phyloP scores from a whole-genome alignment of 1,139 yeast genomes.

The Candida sp. region DNA sequence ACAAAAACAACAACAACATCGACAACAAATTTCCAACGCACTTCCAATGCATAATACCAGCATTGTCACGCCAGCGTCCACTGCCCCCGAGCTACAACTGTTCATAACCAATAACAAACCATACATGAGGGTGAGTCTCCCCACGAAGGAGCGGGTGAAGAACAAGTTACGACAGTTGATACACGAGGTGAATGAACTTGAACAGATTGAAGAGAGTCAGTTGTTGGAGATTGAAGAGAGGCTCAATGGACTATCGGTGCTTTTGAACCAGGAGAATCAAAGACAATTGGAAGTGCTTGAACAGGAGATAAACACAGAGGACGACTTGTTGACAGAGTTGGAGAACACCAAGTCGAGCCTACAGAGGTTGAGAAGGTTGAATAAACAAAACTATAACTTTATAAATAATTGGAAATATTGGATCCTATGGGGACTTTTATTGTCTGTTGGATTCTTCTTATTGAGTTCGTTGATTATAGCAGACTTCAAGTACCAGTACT shows the following conservation, averaged over 20 bases:
- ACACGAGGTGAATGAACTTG: conserved; percentile 7
- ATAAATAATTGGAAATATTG: conserved; percentile 1
- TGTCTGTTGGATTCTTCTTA: conserved; percentile 15
- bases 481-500: conserved; percentile 37
- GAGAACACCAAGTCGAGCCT: conserved; percentile 8
- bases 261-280: neutral
- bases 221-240: conserved; percentile 2
- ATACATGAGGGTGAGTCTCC: neutral
- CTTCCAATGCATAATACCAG: conserved; percentile 7
- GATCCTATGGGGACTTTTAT: conserved; percentile 1
- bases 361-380: conserved; percentile 10
- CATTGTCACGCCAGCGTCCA: conserved; percentile 5
- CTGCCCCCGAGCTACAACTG: neutral
- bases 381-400: conserved; percentile 1
- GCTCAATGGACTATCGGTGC: conserved; percentile 3
- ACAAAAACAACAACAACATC: neutral
- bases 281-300: conserved; percentile 2
- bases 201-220: conserved; percentile 7
- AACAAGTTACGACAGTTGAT: conserved; percentile 10
- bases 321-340: conserved; percentile 1
- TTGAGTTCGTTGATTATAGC: conserved; percentile 27
- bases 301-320: conserved; percentile 8
- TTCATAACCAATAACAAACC: neutral
- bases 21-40: neutral
- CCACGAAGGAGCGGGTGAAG: conserved; percentile 7